A percentile compares a stretch with the other conserved stretches of the same genome.
Evolutionary conservation across 31 red algal species (phyloP).

Genomic region (Endocladia muricata): DNA sequence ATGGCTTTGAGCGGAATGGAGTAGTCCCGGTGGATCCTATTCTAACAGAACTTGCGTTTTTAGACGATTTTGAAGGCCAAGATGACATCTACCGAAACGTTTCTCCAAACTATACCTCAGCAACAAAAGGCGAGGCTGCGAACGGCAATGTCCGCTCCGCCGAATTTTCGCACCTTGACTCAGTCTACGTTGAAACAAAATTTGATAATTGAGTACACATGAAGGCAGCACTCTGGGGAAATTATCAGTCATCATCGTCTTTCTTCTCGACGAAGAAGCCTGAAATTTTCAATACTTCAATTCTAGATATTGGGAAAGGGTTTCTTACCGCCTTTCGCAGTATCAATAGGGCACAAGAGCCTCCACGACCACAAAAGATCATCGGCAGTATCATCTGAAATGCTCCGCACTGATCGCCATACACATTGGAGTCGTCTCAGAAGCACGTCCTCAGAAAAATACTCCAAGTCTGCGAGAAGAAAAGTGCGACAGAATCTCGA

Average conservation of each 20-base stretch:
- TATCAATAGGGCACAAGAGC: background rate
- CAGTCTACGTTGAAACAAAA: background rate
- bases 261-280: background rate
- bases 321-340: background rate
- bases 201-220: background rate
- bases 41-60: background rate
- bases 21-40: background rate
- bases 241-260: background rate
- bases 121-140: background rate
- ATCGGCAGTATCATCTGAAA: background rate
- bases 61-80: background rate
- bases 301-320: background rate
- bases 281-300: background rate
- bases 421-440: background rate
- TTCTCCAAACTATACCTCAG: background rate
- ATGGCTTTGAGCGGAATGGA: background rate
- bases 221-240: background rate
- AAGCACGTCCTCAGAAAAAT: background rate
- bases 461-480: background rate
- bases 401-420: background rate
- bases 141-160: background rate
- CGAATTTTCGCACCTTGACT: background rate
- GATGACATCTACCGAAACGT: background rate
- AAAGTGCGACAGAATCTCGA: background rate
- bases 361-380: background rate